These are phyloP conservation scores for Copromyces sp. DNA, from an alignment of 495 filamentous ascomycete species.

Conservation along the genomic window DNA sequence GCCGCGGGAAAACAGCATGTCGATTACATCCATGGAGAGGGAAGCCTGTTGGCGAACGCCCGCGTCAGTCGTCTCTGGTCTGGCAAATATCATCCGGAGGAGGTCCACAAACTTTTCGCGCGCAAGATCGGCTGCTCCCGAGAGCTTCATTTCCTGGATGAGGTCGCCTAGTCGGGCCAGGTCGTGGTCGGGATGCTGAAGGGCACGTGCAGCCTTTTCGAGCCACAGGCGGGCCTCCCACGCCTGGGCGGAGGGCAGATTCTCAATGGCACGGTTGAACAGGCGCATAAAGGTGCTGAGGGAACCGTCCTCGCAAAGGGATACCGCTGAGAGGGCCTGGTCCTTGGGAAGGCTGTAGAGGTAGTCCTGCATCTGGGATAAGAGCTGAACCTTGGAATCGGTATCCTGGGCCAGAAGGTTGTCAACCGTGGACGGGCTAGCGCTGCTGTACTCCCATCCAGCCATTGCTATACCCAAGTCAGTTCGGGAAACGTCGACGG, in stretches of 20 bases:
- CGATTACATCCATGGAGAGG: constrained; percentile 21
- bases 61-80: constrained; percentile 2
- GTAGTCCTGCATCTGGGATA: constrained; percentile 13
- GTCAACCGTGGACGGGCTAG: constrained; percentile 11
- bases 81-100: constrained; percentile 23
- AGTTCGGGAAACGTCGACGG: background rate
- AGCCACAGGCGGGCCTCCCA: constrained; percentile 24
- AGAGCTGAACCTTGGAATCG: constrained; percentile 15
- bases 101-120: constrained; percentile 23
- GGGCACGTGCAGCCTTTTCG: constrained; percentile 9
- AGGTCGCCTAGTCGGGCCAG: constrained; percentile 6
- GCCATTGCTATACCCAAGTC: background rate
- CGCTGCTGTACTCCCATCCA: constrained; percentile 14
- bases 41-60: constrained; percentile 14
- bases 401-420: constrained; percentile 12
- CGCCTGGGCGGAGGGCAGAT: constrained; percentile 17
- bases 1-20: constrained; percentile 30
- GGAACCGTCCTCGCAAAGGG: background rate
- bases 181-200: background rate
- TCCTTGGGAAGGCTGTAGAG: constrained; percentile 6
- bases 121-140: constrained; percentile 21
- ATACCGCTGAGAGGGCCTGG: background rate
- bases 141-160: constrained; percentile 19
- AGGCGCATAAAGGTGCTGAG: constrained; percentile 15
- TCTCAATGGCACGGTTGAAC: constrained; percentile 13